Evolutionary conservation across 2,329 filamentous ascomycete species (phyloP), one percentile per base, ranked within the genome.

Genomic region (Exophiala dermatitidis): DNA sequence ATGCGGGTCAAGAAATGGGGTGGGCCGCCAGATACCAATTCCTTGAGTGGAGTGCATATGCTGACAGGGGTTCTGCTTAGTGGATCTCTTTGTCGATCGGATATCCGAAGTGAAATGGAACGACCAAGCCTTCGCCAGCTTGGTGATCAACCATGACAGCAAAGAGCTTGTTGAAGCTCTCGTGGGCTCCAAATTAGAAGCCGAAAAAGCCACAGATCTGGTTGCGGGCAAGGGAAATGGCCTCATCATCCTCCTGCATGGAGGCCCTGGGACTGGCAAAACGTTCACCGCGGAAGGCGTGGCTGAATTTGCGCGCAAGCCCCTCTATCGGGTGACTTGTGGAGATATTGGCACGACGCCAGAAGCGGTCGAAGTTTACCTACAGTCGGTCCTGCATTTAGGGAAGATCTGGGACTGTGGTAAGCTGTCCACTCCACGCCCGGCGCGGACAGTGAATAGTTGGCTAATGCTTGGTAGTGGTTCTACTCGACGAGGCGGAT

Each of bases 211-310:
- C 8, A 63, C 67, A 1, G 70, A 72, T 38, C 46, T 73, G 1
- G 68, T 72, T 32, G 45, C 63, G 68, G 43, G 67, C 64, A 34
- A 72, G 64, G 71, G 65, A 62, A 26, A 66, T 6, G 68, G 69
- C 0, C 57, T 71, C 0, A 64, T 70, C 5, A 59, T 71, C 33
- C 65, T 72, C 3, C 64, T 73, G 52, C 66, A 66, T 48, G 70
- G 70, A 0, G 63, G 64, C 0, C 69, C 70, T 0, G 69, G 70
- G 0, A 69, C 68, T 2, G 70, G 71, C 3, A 72, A 73, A 61
- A 71, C 69, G 1, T 63, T 68, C 32, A 72, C 70, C 1, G 71
- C 69, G 0, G 67, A 71, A 43, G 65, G 66, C 29, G 68, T 75
- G 0, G 71, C 71, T 1, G 72, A 74, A 38, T 60, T 66, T 3